Evolutionary conservation across 495 filamentous ascomycete genomes (phyloP), one percentile per base, ranked within the genome.

Genomic region (Penicillium cataractarum): DNA sequence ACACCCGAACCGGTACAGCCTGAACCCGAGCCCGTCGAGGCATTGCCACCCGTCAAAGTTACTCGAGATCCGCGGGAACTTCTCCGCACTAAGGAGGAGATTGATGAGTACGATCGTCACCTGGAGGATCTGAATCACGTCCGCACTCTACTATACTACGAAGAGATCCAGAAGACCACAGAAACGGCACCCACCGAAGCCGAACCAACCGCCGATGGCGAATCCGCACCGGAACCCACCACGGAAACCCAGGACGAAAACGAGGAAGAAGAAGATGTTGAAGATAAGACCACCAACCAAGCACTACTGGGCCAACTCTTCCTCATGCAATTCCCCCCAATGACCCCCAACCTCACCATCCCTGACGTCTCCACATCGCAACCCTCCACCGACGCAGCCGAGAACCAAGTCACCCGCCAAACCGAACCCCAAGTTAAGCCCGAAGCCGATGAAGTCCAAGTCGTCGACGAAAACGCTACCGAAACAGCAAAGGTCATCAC

Each of bases 271-370:
- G 59, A 22, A 4, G 49, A 67, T 7, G 66, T 70, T 21, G 70
- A 75, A n/a, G 52, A 63, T 12, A 76, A 40, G 22, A 49, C 6
- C 44, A 55, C 54, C 65, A 74, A 53, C 69, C 76, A 57, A 72
- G 75, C 62, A 6, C 67, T 65, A 35, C 65, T 78, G 19, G 79
- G 81, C 24, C 74, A 78, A 39, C 70, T 83, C 27, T 85, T 82
- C 70, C 70, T 85, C 21, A 80, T 86, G 69, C 83, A 86, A 64
- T 81, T 86, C 66, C 83, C 83, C 9, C 83, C 83, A 3, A 76
- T 84, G 65, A 78, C 83, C 0, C 83, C 83, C 53, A 80, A 77
- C 57, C 77, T 86, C 52, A 63, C 71, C 26, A 58, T 80, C 15
- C 70, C 77, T 6, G 71, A 66, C 12, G 57, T 60, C 31, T 52